Conservation (phyloP, 2,329 filamentous ascomycete species). For the Stagonosporopsis tanaceti region DNA sequence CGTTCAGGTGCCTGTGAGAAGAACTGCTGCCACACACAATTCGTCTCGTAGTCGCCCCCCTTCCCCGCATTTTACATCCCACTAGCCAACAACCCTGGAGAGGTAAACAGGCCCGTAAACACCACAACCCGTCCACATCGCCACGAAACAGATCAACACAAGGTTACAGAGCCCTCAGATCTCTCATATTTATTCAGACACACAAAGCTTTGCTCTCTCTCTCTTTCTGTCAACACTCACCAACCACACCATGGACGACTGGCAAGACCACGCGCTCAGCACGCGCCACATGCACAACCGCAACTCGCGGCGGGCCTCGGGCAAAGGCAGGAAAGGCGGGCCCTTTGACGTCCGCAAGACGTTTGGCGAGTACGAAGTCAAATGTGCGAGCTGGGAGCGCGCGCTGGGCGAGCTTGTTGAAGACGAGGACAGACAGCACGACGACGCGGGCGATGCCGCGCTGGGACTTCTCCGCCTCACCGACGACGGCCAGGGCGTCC, state of each 20-base stretch:
- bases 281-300: constrained; percentile 39
- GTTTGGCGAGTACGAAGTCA: constrained; percentile 34
- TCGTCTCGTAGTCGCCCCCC: constrained; percentile 3
- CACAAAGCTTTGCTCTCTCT: too few species aligned
- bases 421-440: background rate
- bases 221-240: too few species aligned
- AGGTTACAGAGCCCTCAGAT: background rate
- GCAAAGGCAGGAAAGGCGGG: constrained; percentile 22
- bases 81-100: background rate
- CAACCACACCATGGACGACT: constrained; percentile 28
- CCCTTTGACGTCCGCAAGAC: constrained; percentile 35
- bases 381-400: constrained; percentile 32
- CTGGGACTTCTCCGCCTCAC: constrained; percentile 34
- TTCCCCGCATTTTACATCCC: constrained; percentile 16
- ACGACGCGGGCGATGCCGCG: constrained; percentile 15
- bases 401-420: background rate
- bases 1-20: too few species aligned
- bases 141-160: background rate
- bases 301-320: constrained; percentile 15
- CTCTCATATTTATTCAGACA: too few species aligned
- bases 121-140: background rate
- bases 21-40: too few species aligned
- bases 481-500: constrained; percentile 28
- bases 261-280: constrained; percentile 35
- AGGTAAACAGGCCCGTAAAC: background rate